phyloP scores from a whole-genome alignment of 176 grass and related monocot genomes.

The Paspalum vaginatum region DNA sequence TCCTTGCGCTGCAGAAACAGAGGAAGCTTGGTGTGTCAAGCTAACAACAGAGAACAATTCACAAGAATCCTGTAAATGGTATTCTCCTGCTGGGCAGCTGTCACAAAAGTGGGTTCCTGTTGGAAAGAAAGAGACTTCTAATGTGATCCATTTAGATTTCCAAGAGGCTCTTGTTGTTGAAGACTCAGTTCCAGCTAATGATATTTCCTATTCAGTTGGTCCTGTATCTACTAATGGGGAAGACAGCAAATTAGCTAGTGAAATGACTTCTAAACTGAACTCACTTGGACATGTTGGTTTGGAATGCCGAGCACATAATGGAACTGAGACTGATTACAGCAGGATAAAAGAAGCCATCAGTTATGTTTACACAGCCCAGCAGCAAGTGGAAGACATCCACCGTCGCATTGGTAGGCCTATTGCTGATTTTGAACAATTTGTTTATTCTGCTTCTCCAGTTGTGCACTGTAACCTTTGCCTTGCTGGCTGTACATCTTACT shows the following conservation, averaged over 20 bases:
- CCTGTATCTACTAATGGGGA: constrained; percentile 32
- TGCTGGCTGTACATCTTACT: constrained; percentile 41
- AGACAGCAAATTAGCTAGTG: constrained; percentile 31
- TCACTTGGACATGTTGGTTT: constrained; percentile 8
- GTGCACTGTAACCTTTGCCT: constrained; percentile 27
- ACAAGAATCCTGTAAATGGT: constrained; percentile 39
- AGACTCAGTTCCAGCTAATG: constrained; percentile 33
- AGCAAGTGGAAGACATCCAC: constrained; percentile 41
- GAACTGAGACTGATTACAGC: constrained; percentile 44
- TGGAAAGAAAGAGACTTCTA: constrained; percentile 36
- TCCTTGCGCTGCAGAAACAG: constrained; percentile 37
- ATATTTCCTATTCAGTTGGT: constrained; percentile 31
- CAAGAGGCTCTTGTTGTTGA: constrained; percentile 10
- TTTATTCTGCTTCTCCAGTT: constrained; percentile 68
- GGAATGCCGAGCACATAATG: constrained; percentile 36
- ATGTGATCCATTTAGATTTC: constrained; percentile 27
- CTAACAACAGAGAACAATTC: constrained; percentile 29
- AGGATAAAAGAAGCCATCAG: constrained; percentile 63
- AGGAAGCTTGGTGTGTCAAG: constrained; percentile 41
- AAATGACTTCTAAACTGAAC: constrained; percentile 31
- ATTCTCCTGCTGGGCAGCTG: constrained; percentile 30
- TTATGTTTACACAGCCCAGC: constrained; percentile 41
- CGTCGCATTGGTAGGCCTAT: constrained; percentile 42
- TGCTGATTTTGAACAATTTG: constrained; percentile 71
- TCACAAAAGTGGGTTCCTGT: constrained; percentile 61